A percentile compares a stretch with the other conserved stretches of the same genome.
Conservation (phyloP, 352 stramenopile genomes). For the Pythium brassicae region DNA sequence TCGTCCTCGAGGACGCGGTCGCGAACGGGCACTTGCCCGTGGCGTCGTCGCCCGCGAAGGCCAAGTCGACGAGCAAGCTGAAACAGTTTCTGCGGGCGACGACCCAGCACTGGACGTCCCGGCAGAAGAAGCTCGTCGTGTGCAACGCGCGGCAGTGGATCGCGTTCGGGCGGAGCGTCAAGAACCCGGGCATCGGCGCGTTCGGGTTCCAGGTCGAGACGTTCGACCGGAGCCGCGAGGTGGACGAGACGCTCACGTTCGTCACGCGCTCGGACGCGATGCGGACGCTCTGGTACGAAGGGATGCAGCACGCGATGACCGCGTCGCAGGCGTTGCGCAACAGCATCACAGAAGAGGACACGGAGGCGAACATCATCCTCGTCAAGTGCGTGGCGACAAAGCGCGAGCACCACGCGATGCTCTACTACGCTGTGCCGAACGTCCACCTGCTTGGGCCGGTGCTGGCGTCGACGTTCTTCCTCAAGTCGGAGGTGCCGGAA, state of each 20-base stretch:
- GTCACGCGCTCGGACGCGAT: conserved; percentile 55
- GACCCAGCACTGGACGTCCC: conserved; percentile 50
- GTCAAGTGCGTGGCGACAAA: conserved; percentile 63
- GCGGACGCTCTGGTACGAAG: conserved; percentile 57
- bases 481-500: conserved; percentile 75
- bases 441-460: conserved; percentile 53
- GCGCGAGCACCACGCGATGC: conserved; percentile 24
- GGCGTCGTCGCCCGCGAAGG: neutral
- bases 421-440: conserved; percentile 55
- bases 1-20: conserved; percentile 38
- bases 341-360: conserved; percentile 57
- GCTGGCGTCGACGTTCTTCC: conserved; percentile 58
- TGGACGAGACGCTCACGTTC: conserved; percentile 74
- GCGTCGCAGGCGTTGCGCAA: conserved; percentile 38
- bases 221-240: conserved; percentile 66
- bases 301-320: conserved; percentile 44
- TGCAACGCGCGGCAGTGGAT: conserved; percentile 78
- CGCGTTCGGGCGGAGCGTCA: conserved; percentile 62
- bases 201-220: conserved; percentile 81
- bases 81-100: conserved; percentile 64
- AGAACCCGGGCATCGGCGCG: conserved; percentile 53
- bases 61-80: conserved; percentile 36
- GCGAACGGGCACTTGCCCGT: neutral
- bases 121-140: conserved; percentile 61
- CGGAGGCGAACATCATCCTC: conserved; percentile 53